Base-by-base conservation (phyloP, 768 basidiomycete genomes). In the Podaxis sp. region DNA sequence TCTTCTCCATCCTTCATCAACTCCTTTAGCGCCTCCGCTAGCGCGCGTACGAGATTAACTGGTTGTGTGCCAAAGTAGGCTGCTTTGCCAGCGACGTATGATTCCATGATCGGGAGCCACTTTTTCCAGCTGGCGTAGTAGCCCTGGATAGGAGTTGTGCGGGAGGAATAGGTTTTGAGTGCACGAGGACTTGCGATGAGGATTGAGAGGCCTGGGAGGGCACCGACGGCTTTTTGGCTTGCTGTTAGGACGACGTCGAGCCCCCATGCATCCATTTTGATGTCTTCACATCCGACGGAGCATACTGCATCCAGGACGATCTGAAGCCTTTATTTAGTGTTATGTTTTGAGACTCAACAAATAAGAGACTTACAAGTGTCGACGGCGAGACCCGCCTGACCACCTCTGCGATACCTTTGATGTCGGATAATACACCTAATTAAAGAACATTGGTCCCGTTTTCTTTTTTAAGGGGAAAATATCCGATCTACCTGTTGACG, bases 21-120 rank as follows among this genome's bases (percentile, higher is more conserved):
- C n/a, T 82, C 80, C 29, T 72, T 75, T 55, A 96, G 82, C 1
- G 93, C 88, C n/a, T 85, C 82, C 68, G 90, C 85, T 71, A 91
- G 89, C 2, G 94, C 92, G 68, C 88, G 88, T 68, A 96, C 85
- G 68, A 97, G 82, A 75, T 94, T 93, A 60, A 93, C 89, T 11
- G 92, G 90, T 4, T 92, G 91, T 0, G 93, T 95, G 11, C 91
- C 94, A 72, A 96, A 96, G 80, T 95, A 96, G 29, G 86, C 87
- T 2, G 91, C 81, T 15, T 77, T 78, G 63, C 90, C 90, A 51
- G 75, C 75, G 73, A 94, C 90, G 72, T 96, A 96, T 2, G 87
- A 85, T 65, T 85, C 79, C 94, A 96, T 96, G 71, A 95, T 85
- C 3, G 92, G 91, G 38, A 93, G 79, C 90, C 90, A 92, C 70